A percentile compares a stretch with the other conserved stretches of the same genome.
These are phyloP conservation scores for Cryptosporidium ryanae DNA, from an alignment of 169 alveolate genomes.

Conservation along the genomic window DNA sequence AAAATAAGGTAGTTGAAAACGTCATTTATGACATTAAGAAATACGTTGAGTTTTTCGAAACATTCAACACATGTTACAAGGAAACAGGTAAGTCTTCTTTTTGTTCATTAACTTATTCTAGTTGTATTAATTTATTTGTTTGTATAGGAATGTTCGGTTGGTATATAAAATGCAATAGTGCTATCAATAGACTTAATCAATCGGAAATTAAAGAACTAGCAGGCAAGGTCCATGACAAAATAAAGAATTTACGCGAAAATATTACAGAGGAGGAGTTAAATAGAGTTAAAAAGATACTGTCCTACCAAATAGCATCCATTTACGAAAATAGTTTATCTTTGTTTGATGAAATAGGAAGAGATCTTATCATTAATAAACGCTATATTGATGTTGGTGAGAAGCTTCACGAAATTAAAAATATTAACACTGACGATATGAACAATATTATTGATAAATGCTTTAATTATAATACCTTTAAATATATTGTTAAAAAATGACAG, in stretches of 20 bases:
- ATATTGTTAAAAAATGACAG: background rate
- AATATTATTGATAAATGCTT: conserved; percentile 20
- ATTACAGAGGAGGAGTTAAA: conserved; percentile 52
- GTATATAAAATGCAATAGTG: conserved; percentile 12
- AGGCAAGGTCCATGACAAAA: background rate
- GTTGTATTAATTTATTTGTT: background rate
- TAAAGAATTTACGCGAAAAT: conserved; percentile 1
- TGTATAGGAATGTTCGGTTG: conserved; percentile 51
- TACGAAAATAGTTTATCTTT: conserved; percentile 13
- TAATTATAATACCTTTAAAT: background rate
- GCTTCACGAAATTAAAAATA: conserved; percentile 15
- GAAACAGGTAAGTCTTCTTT: conserved; percentile 94
- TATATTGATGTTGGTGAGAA: conserved; percentile 19
- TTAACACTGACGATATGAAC: conserved; percentile 3
- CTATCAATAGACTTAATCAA: conserved; percentile 10
- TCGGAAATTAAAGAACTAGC: conserved; percentile 6
- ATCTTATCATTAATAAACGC: conserved; percentile 5
- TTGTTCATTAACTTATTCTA: background rate
- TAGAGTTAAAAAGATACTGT: conserved; percentile 23
- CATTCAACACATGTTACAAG: conserved; percentile 90
- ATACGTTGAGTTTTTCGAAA: conserved; percentile 84
- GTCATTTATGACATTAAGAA: conserved; percentile 53
- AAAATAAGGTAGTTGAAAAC: conserved; percentile 14
- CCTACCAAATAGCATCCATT: conserved; percentile 15
- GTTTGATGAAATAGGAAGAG: conserved; percentile 53